Conservation (phyloP, 768 basidiomycete genomes). For the Ramaria rubella region DNA sequence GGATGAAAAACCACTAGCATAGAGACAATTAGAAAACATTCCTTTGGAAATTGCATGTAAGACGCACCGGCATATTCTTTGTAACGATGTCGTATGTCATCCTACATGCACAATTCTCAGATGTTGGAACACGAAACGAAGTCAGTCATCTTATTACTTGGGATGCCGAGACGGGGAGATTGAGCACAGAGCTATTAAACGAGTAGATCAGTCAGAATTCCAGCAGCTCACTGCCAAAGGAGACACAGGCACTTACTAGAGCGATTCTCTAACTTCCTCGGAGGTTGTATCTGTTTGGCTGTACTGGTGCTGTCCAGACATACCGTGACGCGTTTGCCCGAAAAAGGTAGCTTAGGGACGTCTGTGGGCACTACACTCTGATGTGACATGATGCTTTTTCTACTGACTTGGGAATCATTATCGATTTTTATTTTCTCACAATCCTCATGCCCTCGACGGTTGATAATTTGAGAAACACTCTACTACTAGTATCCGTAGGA, state of each 20-base stretch:
- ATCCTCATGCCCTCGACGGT: too few relatives aligned
- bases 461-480: too few relatives aligned
- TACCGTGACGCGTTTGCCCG: background rate
- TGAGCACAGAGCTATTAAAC: constrained; percentile 53
- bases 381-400: too few relatives aligned
- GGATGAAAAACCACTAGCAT: constrained; percentile 64
- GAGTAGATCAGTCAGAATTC: background rate
- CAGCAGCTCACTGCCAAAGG: background rate
- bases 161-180: constrained; percentile 57
- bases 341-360: too few relatives aligned
- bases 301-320: background rate
- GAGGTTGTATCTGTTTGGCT: background rate
- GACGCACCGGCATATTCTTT: constrained; percentile 45
- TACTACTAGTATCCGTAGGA: too few relatives aligned
- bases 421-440: too few relatives aligned
- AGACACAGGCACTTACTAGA: constrained; percentile 7
- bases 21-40: background rate
- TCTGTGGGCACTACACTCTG: too few relatives aligned
- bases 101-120: constrained; percentile 17
- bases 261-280: constrained; percentile 8
- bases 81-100: constrained; percentile 72
- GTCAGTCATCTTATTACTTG: constrained; percentile 13
- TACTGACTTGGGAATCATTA: too few relatives aligned
- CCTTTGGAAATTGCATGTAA: background rate
- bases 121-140: background rate